These are phyloP conservation scores for Aspergillus steynii DNA, from an alignment of 495 filamentous ascomycete genomes.

Conservation along the genomic window DNA sequence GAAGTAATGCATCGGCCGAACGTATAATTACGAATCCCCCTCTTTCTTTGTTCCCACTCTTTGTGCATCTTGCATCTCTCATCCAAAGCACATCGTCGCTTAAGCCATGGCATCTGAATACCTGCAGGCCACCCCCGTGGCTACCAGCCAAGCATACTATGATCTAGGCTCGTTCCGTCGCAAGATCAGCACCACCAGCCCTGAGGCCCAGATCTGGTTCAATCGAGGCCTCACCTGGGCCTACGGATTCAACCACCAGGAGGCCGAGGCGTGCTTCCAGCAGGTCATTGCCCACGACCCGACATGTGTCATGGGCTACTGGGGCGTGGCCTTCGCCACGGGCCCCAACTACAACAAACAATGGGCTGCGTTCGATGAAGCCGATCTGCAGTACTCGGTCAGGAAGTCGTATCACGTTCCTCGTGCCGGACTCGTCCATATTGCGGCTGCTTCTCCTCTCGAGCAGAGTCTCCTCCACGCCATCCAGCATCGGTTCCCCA, in stretches of 20 bases:
- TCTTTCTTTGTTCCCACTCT: not conserved
- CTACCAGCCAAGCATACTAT: slow-evolving; percentile 44
- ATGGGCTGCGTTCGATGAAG: slow-evolving; percentile 59
- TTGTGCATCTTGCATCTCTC: not conserved
- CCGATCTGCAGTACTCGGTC: slow-evolving; percentile 45
- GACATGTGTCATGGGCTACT: slow-evolving; percentile 60
- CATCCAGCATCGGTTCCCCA: slow-evolving; percentile 52
- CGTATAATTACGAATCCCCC: not conserved
- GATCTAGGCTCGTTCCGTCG: slow-evolving; percentile 54
- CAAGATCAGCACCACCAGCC: slow-evolving; percentile 44
- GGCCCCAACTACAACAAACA: slow-evolving; percentile 74
- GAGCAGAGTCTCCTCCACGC: slow-evolving; percentile 58
- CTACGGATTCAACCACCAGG: slow-evolving; percentile 67
- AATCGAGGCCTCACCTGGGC: slow-evolving; percentile 62
- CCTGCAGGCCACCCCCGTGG: not conserved
- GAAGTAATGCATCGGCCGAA: too few relatives aligned
- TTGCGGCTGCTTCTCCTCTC: slow-evolving; percentile 25
- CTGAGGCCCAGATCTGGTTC: slow-evolving; percentile 59
- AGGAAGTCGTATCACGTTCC: slow-evolving; percentile 38
- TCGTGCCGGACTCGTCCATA: slow-evolving; percentile 36
- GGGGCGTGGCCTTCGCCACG: slow-evolving; percentile 62
- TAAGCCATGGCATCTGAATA: not conserved
- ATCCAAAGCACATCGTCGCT: not conserved
- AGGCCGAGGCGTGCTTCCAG: slow-evolving; percentile 59
- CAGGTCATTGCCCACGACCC: slow-evolving; percentile 53